These are phyloP conservation scores for Pseudogymnoascus sp. DNA, from an alignment of 2,329 filamentous ascomycete genomes.

Conservation along the genomic window DNA sequence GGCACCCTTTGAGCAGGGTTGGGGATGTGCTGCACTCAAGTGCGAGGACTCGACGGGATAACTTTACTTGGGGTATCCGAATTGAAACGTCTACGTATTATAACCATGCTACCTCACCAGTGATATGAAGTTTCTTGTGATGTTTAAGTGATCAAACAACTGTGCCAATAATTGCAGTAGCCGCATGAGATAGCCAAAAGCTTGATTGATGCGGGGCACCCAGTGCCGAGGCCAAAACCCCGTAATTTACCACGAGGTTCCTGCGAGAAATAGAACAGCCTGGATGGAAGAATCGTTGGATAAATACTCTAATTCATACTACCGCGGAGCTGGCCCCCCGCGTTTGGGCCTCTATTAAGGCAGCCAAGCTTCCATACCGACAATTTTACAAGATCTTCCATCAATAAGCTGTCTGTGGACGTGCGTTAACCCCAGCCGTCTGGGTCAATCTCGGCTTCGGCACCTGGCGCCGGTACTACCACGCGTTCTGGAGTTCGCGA, in stretches of 20 bases:
- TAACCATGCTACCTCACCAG: not conserved
- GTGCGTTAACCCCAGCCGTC: not conserved
- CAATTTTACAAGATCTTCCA: not conserved
- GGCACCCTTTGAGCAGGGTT: not conserved
- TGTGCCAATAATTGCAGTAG: not conserved
- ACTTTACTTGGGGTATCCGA: constrained; percentile 4
- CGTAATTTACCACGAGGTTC: not conserved
- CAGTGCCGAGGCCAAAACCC: not conserved
- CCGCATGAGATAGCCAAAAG: not conserved
- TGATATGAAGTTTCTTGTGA: not conserved
- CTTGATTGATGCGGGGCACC: not conserved
- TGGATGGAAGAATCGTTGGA: not conserved
- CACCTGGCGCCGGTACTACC: not conserved
- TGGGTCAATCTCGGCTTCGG: not conserved
- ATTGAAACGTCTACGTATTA: constrained; percentile 9
- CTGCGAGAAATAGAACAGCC: not conserved
- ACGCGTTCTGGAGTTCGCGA: not conserved
- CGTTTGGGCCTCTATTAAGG: not conserved
- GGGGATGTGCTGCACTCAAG: constrained; percentile 4
- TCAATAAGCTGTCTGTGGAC: not conserved
- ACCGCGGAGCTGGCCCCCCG: not conserved
- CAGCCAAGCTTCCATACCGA: not conserved
- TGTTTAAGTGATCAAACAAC: not conserved
- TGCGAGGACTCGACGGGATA: constrained; percentile 6
- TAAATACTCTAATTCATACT: constrained; percentile 4